Evolutionary conservation across 2,329 filamentous ascomycete species (phyloP).

Genomic region (Cladosporium sphaerospermum): DNA sequence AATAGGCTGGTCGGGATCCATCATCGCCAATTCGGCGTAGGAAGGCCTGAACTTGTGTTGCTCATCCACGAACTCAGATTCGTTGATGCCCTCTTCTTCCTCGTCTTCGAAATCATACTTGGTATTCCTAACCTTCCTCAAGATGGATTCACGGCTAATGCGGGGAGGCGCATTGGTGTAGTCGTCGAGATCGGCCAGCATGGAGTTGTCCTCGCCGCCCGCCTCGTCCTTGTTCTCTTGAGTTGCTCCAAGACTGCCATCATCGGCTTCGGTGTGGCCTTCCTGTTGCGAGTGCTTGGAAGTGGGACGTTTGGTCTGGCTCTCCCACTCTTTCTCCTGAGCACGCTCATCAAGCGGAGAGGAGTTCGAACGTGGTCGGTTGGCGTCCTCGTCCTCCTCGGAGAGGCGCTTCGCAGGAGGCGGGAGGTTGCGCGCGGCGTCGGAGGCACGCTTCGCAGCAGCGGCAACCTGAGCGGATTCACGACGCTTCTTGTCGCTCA

Average conservation of each 20-base stretch:
- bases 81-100: conserved; percentile 44
- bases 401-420: conserved; percentile 62
- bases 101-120: conserved; percentile 45
- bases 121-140: conserved; percentile 72
- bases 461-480: conserved; percentile 54
- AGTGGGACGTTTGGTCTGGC: background rate
- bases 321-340: conserved; percentile 21
- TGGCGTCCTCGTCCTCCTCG: conserved; percentile 58
- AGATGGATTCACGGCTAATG: conserved; percentile 89
- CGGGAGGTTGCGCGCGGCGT: conserved; percentile 62
- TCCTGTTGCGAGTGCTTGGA: background rate
- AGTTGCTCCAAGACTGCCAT: background rate
- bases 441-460: conserved; percentile 66
- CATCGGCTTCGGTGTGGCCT: background rate
- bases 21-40: conserved; percentile 45
- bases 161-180: conserved; percentile 51
- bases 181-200: conserved; percentile 27
- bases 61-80: conserved; percentile 48
- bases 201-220: conserved; percentile 30
- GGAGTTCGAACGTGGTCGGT: conserved; percentile 33
- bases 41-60: conserved; percentile 20
- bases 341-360: conserved; percentile 43
- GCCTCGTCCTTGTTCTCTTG: conserved; percentile 16
- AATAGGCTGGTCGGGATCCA: conserved; percentile 85
- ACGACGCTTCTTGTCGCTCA: conserved; percentile 37